Conservation (phyloP, 306 rosid species). For the Glycine soja region DNA sequence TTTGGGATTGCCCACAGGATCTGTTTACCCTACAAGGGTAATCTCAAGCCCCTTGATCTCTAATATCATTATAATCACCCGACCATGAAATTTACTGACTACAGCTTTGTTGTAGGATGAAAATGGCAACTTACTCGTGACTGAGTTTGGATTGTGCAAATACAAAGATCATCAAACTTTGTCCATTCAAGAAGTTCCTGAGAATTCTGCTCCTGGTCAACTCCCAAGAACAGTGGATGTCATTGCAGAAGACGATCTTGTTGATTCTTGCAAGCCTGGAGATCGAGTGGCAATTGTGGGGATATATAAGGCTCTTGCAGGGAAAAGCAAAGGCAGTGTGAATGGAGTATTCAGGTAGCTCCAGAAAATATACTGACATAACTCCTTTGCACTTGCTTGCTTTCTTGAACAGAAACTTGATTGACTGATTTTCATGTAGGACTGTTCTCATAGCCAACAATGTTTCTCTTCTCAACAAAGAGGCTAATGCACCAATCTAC, state of each 20-base stretch:
- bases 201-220: slow-evolving; percentile 99
- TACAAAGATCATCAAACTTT: slow-evolving; percentile 95
- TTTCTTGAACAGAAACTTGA: slow-evolving; percentile 37
- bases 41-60: slow-evolving; percentile 50
- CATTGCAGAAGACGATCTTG: slow-evolving; percentile 90
- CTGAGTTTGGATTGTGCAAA: slow-evolving; percentile 94
- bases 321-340: slow-evolving; percentile 85
- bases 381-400: slow-evolving; percentile 10
- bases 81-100: slow-evolving; percentile 18
- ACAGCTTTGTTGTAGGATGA: slow-evolving; percentile 66
- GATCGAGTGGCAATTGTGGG: slow-evolving; percentile 96
- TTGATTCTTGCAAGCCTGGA: slow-evolving; percentile 98
- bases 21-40: slow-evolving; percentile 99
- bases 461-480: slow-evolving; percentile 93
- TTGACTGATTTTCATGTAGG: slow-evolving; percentile 58
- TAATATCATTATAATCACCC: slow-evolving; percentile 14
- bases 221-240: slow-evolving; percentile 96
- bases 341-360: slow-evolving; percentile 97
- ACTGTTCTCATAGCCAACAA: slow-evolving; percentile 94
- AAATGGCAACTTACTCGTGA: slow-evolving; percentile 88
- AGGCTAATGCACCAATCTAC: slow-evolving; percentile 93
- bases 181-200: slow-evolving; percentile 98
- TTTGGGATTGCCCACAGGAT: slow-evolving; percentile 93
- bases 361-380: slow-evolving; percentile 20
- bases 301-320: slow-evolving; percentile 91